Conservation (phyloP, 1,284 basidiomycete species). For the Wallemia ichthyophaga region DNA sequence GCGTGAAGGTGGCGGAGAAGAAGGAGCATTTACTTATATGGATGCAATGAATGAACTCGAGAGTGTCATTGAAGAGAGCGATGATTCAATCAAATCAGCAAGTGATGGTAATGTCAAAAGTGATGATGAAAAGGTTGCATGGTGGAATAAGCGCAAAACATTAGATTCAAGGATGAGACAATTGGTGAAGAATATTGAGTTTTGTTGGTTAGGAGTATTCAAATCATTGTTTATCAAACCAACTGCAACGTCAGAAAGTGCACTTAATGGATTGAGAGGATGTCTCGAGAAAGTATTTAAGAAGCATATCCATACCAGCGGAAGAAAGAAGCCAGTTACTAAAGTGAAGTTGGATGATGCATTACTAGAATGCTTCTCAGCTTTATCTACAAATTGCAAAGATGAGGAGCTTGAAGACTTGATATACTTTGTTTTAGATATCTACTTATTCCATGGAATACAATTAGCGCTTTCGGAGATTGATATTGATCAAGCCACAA, state of each 20-base stretch:
- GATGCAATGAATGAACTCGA: constrained; percentile 40
- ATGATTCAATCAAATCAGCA: constrained; percentile 44
- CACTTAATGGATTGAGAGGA: constrained; percentile 26
- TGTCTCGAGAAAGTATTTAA: constrained; percentile 47
- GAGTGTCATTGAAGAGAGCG: constrained; percentile 45
- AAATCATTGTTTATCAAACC: constrained; percentile 48
- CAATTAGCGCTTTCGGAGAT: constrained; percentile 71
- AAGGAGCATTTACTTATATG: constrained; percentile 38
- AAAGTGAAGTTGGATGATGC: constrained; percentile 29
- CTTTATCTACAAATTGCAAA: constrained; percentile 42
- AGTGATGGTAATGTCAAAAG: constrained; percentile 32
- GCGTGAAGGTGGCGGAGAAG: constrained; percentile 42
- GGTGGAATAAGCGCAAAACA: constrained; percentile 54
- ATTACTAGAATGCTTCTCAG: constrained; percentile 57
- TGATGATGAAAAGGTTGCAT: constrained; percentile 30
- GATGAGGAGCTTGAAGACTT: constrained; percentile 90
- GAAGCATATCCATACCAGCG: constrained; percentile 25
- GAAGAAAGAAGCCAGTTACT: constrained; percentile 27
- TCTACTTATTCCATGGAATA: constrained; percentile 73
- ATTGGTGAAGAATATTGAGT: constrained; percentile 59
- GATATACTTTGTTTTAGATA: constrained; percentile 71
- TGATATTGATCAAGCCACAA: constrained; percentile 48
- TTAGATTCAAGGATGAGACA: constrained; percentile 47
- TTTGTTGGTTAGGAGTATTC: constrained; percentile 89
- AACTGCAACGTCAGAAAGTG: constrained; percentile 19